Conservation (phyloP, 805 yeast species). For the Saccharomycopsis amapae region DNA sequence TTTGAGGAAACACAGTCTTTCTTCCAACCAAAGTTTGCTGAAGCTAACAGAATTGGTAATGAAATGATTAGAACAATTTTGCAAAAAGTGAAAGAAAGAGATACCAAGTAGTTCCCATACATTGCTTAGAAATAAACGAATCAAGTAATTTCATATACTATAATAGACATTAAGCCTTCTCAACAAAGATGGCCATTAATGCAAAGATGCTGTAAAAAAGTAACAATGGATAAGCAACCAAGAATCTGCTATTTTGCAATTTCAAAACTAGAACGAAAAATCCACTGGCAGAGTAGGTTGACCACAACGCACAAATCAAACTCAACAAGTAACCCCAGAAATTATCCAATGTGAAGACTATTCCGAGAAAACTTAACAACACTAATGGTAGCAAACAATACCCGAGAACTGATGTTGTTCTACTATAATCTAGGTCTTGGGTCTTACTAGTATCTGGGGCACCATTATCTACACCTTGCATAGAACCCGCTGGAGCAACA, state of each 20-base stretch:
- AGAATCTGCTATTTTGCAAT: constrained; percentile 75
- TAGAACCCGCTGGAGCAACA: background rate
- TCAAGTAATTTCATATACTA: background rate
- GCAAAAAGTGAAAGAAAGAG: constrained; percentile 18
- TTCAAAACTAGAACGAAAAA: constrained; percentile 82
- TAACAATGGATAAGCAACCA: constrained; percentile 89
- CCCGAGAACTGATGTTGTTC: constrained; percentile 89
- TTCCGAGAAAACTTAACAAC: constrained; percentile 62
- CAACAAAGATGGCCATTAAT: constrained; percentile 84
- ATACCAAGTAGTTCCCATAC: too few species aligned
- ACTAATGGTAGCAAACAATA: constrained; percentile 91
- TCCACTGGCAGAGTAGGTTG: constrained; percentile 89
- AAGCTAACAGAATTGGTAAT: constrained; percentile 83
- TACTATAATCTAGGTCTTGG: constrained; percentile 36
- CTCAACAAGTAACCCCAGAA: constrained; percentile 65
- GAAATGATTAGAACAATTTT: constrained; percentile 85
- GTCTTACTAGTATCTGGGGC: constrained; percentile 3
- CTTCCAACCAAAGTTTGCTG: constrained; percentile 79
- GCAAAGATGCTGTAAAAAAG: constrained; percentile 93
- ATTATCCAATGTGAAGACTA: constrained; percentile 62
- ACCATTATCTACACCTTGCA: constrained; percentile 4
- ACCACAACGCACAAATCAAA: constrained; percentile 70
- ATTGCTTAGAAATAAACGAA: background rate
- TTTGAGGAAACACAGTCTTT: constrained; percentile 79
- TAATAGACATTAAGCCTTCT: constrained; percentile 18